Percentiles rank a stretch among this genome's conserved stretches.
Evolutionary conservation across 208 protist species (phyloP).

Genomic region (Leptomonas seymouri): DNA sequence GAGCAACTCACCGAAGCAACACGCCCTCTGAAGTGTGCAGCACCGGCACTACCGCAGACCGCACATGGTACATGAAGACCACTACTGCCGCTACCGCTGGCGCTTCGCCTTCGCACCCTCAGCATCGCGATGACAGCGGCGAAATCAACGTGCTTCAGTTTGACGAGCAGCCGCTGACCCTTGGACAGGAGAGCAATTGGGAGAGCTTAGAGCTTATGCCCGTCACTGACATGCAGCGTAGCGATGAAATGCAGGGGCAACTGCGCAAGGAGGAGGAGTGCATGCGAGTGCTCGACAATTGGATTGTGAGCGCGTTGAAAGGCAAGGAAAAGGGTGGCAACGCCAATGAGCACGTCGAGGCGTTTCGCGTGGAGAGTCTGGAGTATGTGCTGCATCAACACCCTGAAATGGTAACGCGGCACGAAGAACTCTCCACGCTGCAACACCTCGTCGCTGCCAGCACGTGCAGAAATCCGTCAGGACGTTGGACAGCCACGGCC

Average conservation of each 20-base stretch:
- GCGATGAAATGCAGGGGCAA: slow-evolving; percentile 1
- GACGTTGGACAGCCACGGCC: slow-evolving; percentile 16
- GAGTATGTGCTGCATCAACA: slow-evolving; percentile 20
- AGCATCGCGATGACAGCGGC: not conserved
- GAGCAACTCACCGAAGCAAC: slow-evolving; percentile 21
- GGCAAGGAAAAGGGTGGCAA: no score
- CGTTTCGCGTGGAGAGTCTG: slow-evolving; percentile 13
- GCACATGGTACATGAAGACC: not conserved
- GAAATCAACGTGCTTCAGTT: slow-evolving; percentile 37
- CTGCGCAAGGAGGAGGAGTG: slow-evolving; percentile 24
- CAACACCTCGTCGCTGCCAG: slow-evolving; percentile 10
- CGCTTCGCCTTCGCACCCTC: not conserved
- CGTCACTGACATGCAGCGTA: not conserved
- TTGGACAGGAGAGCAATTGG: slow-evolving; percentile 14
- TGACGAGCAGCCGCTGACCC: slow-evolving; percentile 8
- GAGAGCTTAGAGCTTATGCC: slow-evolving; percentile 23
- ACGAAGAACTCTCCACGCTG: slow-evolving; percentile 12
- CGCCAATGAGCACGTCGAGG: not conserved
- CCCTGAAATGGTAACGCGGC: slow-evolving; percentile 26
- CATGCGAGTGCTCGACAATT: slow-evolving; percentile 18
- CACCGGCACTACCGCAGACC: not conserved
- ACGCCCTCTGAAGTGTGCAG: not conserved
- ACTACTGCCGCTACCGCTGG: not conserved
- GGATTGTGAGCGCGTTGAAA: not conserved
- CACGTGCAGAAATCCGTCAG: not conserved